phyloP scores from a whole-genome alignment of 805 yeast genomes.

The Vanderwaltozyma tropicalis region DNA sequence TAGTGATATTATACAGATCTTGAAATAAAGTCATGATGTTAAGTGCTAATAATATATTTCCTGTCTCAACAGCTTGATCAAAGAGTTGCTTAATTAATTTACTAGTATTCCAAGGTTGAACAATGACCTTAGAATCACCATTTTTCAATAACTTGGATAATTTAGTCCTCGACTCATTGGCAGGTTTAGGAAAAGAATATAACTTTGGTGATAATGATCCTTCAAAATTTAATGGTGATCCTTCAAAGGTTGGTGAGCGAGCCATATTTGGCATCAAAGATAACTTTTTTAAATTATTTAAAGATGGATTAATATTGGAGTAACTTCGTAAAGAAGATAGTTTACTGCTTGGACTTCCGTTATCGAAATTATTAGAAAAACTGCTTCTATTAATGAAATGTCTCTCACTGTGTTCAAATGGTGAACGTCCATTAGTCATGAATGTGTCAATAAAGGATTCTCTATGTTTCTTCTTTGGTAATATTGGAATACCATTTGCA shows the following conservation, averaged over 20 bases:
- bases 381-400: constrained; percentile 5
- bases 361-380: constrained; percentile 3
- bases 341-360: constrained; percentile 16
- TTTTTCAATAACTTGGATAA: not conserved
- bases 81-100: constrained; percentile 23
- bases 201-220: not conserved
- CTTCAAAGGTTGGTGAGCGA: constrained; percentile 2
- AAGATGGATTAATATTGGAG: constrained; percentile 4
- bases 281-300: constrained; percentile 6
- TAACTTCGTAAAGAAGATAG: constrained; percentile 10
- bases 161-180: too few species aligned
- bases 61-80: constrained; percentile 24
- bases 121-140: not conserved
- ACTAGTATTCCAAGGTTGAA: constrained; percentile 26
- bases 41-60: constrained; percentile 23
- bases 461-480: constrained; percentile 13
- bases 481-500: constrained; percentile 15
- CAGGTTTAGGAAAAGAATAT: not conserved
- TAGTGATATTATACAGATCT: constrained; percentile 18
- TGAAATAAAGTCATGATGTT: constrained; percentile 24
- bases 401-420: constrained; percentile 8
- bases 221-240: constrained; percentile 2
- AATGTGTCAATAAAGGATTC: constrained; percentile 27
- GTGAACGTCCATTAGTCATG: constrained; percentile 20
- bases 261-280: not conserved